phyloP scores from a whole-genome alignment of 176 grass and related monocot genomes.

The Carex parvula region DNA sequence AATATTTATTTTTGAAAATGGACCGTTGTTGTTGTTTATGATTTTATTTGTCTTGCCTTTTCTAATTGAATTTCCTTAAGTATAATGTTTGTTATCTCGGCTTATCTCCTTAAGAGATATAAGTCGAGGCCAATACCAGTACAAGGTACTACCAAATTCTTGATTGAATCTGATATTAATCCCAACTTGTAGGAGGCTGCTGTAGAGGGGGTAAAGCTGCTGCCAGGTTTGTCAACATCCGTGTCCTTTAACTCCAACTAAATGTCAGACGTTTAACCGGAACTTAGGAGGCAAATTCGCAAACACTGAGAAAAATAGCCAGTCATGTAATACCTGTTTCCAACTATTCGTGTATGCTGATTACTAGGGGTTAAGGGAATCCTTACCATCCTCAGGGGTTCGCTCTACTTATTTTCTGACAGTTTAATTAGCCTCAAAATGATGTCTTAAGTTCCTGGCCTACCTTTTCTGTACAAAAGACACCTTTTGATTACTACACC shows the following conservation, averaged over 20 bases:
- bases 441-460: background rate
- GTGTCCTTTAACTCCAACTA: background rate
- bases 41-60: background rate
- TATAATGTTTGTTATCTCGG: too few species aligned
- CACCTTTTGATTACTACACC: too few species aligned
- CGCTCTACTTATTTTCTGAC: background rate
- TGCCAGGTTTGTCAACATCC: constrained; percentile 7
- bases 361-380: background rate
- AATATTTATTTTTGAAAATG: background rate
- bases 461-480: too few species aligned
- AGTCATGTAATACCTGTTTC: constrained; percentile 31
- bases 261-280: background rate
- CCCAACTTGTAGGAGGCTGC: constrained; percentile 50
- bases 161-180: background rate
- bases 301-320: constrained; percentile 18
- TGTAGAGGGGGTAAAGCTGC: constrained; percentile 59
- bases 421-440: background rate
- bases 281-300: background rate
- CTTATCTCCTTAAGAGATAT: background rate
- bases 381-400: background rate
- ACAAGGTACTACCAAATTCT: background rate
- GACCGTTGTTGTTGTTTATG: background rate
- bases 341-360: background rate
- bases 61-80: background rate
- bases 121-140: background rate